Percentiles rank a stretch among this genome's conserved stretches.
Conservation (phyloP, 2,329 filamentous ascomycete genomes). For the Cercospora sp. region DNA sequence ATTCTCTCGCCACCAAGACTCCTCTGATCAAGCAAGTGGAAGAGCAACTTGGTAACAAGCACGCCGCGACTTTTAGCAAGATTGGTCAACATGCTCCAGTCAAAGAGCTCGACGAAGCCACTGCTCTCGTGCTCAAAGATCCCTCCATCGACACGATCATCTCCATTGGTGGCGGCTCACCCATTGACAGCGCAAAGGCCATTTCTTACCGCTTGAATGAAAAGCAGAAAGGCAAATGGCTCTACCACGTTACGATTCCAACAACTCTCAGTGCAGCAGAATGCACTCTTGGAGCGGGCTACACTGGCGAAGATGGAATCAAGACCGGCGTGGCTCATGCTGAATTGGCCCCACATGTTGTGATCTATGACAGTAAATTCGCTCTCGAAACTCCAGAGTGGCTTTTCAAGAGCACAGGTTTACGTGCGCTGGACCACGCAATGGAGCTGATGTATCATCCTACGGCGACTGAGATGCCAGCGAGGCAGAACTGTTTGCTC, state of each 20-base stretch:
- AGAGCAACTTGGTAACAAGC: conserved; percentile 50
- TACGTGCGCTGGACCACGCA: conserved; percentile 58
- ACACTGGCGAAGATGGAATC: conserved; percentile 50
- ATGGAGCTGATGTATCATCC: conserved; percentile 56
- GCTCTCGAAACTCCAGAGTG: conserved; percentile 52
- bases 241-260: conserved; percentile 51
- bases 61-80: conserved; percentile 57
- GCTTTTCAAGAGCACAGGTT: conserved; percentile 54
- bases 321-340: conserved; percentile 49
- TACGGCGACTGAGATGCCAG: conserved; percentile 53
- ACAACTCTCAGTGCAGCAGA: conserved; percentile 56
- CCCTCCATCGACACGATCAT: conserved; percentile 55
- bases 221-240: conserved; percentile 40
- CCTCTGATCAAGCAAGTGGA: conserved; percentile 54
- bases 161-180: conserved; percentile 55
- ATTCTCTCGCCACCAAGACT: conserved; percentile 56
- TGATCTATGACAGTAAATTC: conserved; percentile 57
- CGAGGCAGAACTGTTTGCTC: conserved; percentile 47
- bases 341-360: conserved; percentile 48
- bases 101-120: conserved; percentile 55
- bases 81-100: conserved; percentile 59
- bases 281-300: conserved; percentile 55
- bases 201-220: conserved; percentile 49
- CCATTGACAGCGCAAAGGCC: conserved; percentile 55
- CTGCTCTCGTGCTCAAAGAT: conserved; percentile 48